Base-by-base conservation (phyloP, 257 asterid genomes). In the Echium plantagineum region DNA sequence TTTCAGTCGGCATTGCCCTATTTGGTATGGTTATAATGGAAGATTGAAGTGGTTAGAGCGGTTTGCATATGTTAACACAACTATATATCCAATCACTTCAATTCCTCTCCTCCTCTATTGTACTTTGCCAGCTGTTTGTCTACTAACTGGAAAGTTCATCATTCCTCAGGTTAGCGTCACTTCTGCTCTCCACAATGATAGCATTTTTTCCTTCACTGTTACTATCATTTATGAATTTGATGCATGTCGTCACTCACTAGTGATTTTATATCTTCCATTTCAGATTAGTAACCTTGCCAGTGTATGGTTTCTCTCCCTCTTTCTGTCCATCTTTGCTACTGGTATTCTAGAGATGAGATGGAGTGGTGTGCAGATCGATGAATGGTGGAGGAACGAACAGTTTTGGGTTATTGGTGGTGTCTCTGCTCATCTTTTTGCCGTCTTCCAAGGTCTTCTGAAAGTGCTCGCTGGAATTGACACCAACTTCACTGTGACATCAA, bases 311-410 rank as follows among this genome's bases (percentile, higher is more conserved):
- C 28, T 75, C 60, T 57, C 57, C 15, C 75, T 75, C 38, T 75
- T 75, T 64, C 54, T 75, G 0, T 68, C 72, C 24, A 71, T 71
- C 15, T 75, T 71, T 60, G 71, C 72, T 12, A 71, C 80, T 9
- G 60, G 75, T 10, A 49, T 71, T 21, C 66, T 75, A 31, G 80
- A 75, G 60, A 71, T 65, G 75, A 71, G 74, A 68, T 71, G 80
- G 77, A 68, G 80, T 42, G 77, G 70, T n/a, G 74, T 68, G 1
- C 62, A 70, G 6, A 55, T 75, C 15, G 72, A 75, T 24, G 75
- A 72, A 38, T 75, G 80, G 80, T 75, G 77, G 80, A 63, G 77
- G 47, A 72, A 75, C 17, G 80, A 75, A 49, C 80, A 75, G 53
- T 75, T 75, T 46, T 68, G 80, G 77, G 80, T 75, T 64, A 75